Evolutionary conservation across 257 asterid species (phyloP).

Genomic region (Solanum raphanifolium): DNA sequence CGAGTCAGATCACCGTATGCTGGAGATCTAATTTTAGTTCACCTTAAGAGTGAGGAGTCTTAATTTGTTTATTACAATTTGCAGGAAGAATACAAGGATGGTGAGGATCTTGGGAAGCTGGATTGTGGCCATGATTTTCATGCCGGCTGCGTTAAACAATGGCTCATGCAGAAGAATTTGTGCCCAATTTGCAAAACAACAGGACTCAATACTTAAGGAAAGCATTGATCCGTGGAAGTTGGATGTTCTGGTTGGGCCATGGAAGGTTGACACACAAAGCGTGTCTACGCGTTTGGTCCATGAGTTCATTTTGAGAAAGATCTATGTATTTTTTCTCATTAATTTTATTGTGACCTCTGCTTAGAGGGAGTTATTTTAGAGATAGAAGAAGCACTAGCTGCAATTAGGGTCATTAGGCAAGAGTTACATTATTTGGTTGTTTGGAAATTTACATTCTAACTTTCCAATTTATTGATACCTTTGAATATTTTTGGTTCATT

Average conservation of each 20-base stretch:
- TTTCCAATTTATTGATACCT: background rate
- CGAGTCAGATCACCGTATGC: background rate
- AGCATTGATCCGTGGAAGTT: background rate
- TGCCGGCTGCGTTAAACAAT: slow-evolving; percentile 25
- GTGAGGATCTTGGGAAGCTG: slow-evolving; percentile 27
- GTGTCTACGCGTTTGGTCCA: background rate
- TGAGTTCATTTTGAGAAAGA: background rate
- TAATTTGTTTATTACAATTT: background rate
- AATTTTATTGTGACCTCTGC: background rate
- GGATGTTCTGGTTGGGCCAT: background rate
- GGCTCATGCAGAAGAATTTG: slow-evolving; percentile 37
- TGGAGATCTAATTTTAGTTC: background rate
- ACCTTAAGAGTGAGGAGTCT: background rate
- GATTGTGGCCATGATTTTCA: slow-evolving; percentile 43
- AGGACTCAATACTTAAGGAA: slow-evolving; percentile 19
- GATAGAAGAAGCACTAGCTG: background rate
- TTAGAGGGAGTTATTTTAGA: background rate
- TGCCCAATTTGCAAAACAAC: slow-evolving; percentile 43
- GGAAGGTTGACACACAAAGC: background rate
- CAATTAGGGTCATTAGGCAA: background rate
- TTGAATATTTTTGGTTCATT: background rate
- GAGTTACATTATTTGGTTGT: background rate
- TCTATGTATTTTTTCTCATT: background rate
- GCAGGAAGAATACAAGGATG: slow-evolving; percentile 36
- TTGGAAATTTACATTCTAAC: background rate